Conservation (phyloP, 2,329 filamentous ascomycete species). For the Chaetomium globosum region DNA sequence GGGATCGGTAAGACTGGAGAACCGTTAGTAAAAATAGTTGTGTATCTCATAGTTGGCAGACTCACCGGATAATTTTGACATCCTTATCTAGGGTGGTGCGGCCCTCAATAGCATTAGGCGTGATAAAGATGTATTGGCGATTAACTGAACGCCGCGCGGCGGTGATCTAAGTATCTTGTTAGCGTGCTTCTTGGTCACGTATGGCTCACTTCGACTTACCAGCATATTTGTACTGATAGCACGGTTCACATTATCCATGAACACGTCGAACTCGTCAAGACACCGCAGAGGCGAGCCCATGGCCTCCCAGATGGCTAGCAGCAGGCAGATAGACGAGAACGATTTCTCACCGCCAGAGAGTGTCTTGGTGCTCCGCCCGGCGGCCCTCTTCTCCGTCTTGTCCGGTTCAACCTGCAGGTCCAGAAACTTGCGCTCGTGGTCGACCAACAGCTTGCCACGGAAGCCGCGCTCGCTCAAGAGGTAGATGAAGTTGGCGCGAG, state of each 20-base stretch:
- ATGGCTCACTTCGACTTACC: constrained; percentile 53
- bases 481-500: constrained; percentile 83
- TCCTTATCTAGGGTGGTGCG: constrained; percentile 63
- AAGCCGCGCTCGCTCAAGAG: constrained; percentile 88
- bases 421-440: constrained; percentile 74
- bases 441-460: constrained; percentile 75
- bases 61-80: constrained; percentile 75
- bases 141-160: constrained; percentile 85
- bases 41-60: background rate
- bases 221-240: constrained; percentile 93
- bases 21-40: background rate
- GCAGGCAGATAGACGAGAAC: constrained; percentile 91
- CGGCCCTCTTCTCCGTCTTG: constrained; percentile 67
- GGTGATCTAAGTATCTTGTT: constrained; percentile 62
- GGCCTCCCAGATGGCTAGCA: constrained; percentile 93
- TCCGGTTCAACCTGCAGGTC: constrained; percentile 76
- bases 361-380: constrained; percentile 83
- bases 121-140: constrained; percentile 94
- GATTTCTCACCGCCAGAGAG: constrained; percentile 96
- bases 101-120: constrained; percentile 78
- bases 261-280: constrained; percentile 97
- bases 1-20: constrained; percentile 58
- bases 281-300: constrained; percentile 96
- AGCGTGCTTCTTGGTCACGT: constrained; percentile 19
- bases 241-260: constrained; percentile 97